These are phyloP conservation scores for Phaeoacremonium minimum DNA, from an alignment of 2,329 filamentous ascomycete species.

Conservation along the genomic window DNA sequence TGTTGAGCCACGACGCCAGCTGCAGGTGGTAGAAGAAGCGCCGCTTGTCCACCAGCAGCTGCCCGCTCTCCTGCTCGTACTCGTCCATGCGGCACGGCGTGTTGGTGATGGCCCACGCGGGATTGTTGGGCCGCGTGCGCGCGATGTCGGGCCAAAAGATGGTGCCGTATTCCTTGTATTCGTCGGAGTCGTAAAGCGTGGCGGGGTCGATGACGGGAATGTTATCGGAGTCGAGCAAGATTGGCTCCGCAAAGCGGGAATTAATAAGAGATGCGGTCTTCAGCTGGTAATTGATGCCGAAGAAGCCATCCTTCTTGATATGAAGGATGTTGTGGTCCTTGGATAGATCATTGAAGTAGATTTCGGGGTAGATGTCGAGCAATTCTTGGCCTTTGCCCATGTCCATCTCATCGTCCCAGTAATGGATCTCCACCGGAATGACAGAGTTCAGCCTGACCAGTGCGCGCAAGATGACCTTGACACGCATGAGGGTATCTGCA, in stretches of 20 bases:
- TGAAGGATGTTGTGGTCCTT: slow-evolving; percentile 22
- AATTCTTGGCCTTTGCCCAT: slow-evolving; percentile 11
- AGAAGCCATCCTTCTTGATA: slow-evolving; percentile 25
- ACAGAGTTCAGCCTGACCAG: slow-evolving; percentile 12
- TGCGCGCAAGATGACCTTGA: slow-evolving; percentile 13
- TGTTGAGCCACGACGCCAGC: slow-evolving; percentile 24
- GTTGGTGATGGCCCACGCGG: slow-evolving; percentile 26
- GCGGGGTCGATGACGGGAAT: slow-evolving; percentile 23
- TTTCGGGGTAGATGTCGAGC: slow-evolving; percentile 10
- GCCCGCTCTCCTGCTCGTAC: slow-evolving; percentile 27
- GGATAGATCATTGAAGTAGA: slow-evolving; percentile 22
- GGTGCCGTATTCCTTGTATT: slow-evolving; percentile 19
- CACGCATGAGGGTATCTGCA: slow-evolving; percentile 14
- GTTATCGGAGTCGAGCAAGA: slow-evolving; percentile 30
- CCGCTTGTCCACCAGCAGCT: slow-evolving; percentile 27
- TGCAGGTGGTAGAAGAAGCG: slow-evolving; percentile 30
- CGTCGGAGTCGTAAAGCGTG: slow-evolving; percentile 19
- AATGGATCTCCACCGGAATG: slow-evolving; percentile 22
- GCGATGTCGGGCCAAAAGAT: slow-evolving; percentile 31
- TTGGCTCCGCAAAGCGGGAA: slow-evolving; percentile 25
- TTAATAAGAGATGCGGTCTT: slow-evolving; percentile 27
- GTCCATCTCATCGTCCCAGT: slow-evolving; percentile 20
- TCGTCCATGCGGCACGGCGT: slow-evolving; percentile 26
- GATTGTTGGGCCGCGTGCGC: slow-evolving; percentile 19
- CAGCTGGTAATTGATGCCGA: slow-evolving; percentile 21